Evolutionary conservation across 257 asterid genomes (phyloP).

Genomic region (Schizonepeta tenuifolia): DNA sequence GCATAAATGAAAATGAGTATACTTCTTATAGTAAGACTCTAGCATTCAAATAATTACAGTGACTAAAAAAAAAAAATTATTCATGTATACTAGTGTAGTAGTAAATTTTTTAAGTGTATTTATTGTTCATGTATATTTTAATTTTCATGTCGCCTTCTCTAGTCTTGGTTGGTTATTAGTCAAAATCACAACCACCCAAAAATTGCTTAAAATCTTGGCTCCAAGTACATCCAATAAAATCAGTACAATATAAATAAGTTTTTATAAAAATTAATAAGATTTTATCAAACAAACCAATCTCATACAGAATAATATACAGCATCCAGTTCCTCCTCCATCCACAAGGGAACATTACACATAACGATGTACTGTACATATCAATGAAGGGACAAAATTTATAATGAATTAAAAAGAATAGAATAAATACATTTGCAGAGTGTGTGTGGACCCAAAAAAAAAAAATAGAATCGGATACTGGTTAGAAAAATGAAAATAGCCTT

Average conservation of each 20-base stretch:
- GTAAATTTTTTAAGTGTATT: too few relatives aligned
- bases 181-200: neutral
- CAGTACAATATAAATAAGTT: neutral
- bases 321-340: neutral
- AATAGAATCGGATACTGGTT: neutral
- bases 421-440: constrained; percentile 17
- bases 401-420: neutral
- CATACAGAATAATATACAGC: neutral
- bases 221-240: neutral
- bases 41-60: neutral
- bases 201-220: neutral
- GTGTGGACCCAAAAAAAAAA: constrained; percentile 8
- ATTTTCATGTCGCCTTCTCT: neutral
- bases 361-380: neutral
- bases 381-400: neutral
- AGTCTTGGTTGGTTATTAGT: neutral
- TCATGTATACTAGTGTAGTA: too few relatives aligned
- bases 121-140: neutral
- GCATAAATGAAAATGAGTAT: too few relatives aligned
- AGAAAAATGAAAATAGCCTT: neutral
- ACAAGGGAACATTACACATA: neutral
- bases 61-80: neutral
- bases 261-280: neutral
- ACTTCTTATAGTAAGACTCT: too few relatives aligned
- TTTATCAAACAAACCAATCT: neutral